Conservation (phyloP, 805 yeast genomes). For the Tetrapisispora iriomotensis region DNA sequence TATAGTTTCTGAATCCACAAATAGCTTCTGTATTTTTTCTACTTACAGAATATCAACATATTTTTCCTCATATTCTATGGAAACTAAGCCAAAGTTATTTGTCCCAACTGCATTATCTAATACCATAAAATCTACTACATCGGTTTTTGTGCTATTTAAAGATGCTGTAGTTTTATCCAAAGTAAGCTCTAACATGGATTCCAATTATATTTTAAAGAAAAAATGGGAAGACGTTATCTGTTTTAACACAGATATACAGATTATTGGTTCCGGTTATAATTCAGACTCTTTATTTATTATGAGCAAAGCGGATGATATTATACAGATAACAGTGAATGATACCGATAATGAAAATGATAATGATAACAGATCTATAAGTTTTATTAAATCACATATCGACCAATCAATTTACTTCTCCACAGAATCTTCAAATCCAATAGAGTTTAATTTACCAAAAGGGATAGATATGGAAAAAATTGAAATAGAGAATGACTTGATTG, state of each 20-base stretch:
- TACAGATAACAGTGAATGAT: slow-evolving; percentile 33
- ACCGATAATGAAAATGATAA: slow-evolving; percentile 7
- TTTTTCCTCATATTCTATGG: slow-evolving; percentile 15
- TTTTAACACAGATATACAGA: slow-evolving; percentile 41
- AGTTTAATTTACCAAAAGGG: slow-evolving; percentile 37
- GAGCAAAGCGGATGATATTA: slow-evolving; percentile 49
- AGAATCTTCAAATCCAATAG: slow-evolving; percentile 36
- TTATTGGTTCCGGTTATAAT: slow-evolving; percentile 55
- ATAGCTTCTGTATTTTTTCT: slow-evolving; percentile 48
- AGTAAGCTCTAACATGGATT: slow-evolving; percentile 33
- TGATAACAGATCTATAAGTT: slow-evolving; percentile 19
- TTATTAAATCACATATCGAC: slow-evolving; percentile 64
- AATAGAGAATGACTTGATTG: slow-evolving; percentile 41
- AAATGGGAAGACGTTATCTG: slow-evolving; percentile 78
- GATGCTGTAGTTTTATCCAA: slow-evolving; percentile 61
- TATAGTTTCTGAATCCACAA: slow-evolving; percentile 34
- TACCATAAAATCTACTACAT: slow-evolving; percentile 11
- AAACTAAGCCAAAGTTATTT: slow-evolving; percentile 38
- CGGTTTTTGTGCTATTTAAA: slow-evolving; percentile 52
- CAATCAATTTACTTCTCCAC: slow-evolving; percentile 65
- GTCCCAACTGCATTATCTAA: slow-evolving; percentile 44
- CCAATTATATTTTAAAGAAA: slow-evolving; percentile 28
- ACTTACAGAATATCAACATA: slow-evolving; percentile 55
- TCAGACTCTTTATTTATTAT: slow-evolving; percentile 37
- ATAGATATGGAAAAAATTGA: slow-evolving; percentile 37